Conservation (phyloP, 2,329 filamentous ascomycete genomes). For the Orbilia quercus region DNA sequence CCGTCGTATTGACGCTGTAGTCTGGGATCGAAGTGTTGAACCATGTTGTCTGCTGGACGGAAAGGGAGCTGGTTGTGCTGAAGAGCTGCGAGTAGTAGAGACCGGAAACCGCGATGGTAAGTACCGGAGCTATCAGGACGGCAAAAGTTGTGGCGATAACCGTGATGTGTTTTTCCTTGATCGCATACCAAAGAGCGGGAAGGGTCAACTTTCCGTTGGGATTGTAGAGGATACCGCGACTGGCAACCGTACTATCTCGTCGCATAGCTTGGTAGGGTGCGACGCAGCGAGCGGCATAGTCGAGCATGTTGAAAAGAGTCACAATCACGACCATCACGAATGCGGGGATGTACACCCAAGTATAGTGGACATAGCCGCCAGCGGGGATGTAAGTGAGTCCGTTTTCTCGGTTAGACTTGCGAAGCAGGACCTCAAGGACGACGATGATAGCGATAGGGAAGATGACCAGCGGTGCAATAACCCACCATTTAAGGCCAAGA, state of each 20-base stretch:
- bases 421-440: slow-evolving; percentile 45
- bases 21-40: slow-evolving; percentile 38
- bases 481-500: slow-evolving; percentile 53
- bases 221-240: slow-evolving; percentile 52
- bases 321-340: slow-evolving; percentile 48
- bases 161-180: slow-evolving; percentile 51
- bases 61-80: slow-evolving; percentile 15
- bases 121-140: slow-evolving; percentile 47
- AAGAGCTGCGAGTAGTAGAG: slow-evolving; percentile 34
- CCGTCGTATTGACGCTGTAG: slow-evolving; percentile 34
- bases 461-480: slow-evolving; percentile 34
- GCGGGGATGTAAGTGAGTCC: slow-evolving; percentile 44
- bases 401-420: slow-evolving; percentile 34
- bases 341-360: slow-evolving; percentile 53
- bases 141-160: slow-evolving; percentile 53
- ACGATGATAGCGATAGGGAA: slow-evolving; percentile 49
- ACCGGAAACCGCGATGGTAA: slow-evolving; percentile 55
- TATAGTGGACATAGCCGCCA: slow-evolving; percentile 53
- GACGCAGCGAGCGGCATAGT: slow-evolving; percentile 44
- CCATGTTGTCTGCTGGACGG: slow-evolving; percentile 36
- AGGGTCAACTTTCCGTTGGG: slow-evolving; percentile 51
- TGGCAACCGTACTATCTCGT: slow-evolving; percentile 38
- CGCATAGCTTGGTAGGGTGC: slow-evolving; percentile 54
- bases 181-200: slow-evolving; percentile 50
- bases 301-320: slow-evolving; percentile 51